Percentiles rank a stretch among this genome's conserved stretches.
phyloP scores from a whole-genome alignment of 2,329 filamentous ascomycete species.

The Botryotinia globosa region DNA sequence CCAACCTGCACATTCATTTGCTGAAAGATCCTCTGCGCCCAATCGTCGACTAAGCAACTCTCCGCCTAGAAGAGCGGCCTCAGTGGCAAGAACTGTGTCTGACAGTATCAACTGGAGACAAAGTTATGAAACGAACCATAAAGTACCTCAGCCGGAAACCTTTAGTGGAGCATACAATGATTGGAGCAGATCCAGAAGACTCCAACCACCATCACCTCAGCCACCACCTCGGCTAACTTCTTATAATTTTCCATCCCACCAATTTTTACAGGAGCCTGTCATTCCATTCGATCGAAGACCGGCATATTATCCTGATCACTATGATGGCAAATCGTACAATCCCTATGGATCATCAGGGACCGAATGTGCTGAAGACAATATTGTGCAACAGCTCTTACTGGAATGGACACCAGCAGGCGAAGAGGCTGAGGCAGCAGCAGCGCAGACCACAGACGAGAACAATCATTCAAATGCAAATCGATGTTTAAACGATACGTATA shows the following conservation, averaged over 20 bases:
- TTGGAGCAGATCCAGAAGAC: background rate
- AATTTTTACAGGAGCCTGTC: background rate
- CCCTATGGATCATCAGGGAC: background rate
- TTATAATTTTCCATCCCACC: background rate
- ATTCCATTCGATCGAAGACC: background rate
- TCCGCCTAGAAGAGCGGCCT: background rate
- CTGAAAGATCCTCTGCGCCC: too few relatives aligned
- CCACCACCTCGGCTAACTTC: background rate
- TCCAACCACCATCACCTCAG: background rate
- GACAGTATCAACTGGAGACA: too few relatives aligned
- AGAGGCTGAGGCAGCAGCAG: background rate
- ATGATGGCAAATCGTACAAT: background rate
- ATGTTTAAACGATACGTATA: background rate
- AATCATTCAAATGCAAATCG: background rate
- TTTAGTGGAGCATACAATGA: background rate
- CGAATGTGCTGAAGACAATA: background rate
- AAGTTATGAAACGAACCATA: background rate
- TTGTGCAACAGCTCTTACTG: constrained; percentile 12
- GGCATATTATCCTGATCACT: background rate
- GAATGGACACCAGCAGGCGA: constrained; percentile 12
- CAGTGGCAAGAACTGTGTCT: background rate
- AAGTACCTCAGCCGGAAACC: background rate
- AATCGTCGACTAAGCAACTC: background rate
- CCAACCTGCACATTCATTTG: too few relatives aligned
- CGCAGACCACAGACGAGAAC: background rate